Base-by-base conservation (phyloP, 1,139 yeast genomes). In the Pneumocystis jirovecii region DNA sequence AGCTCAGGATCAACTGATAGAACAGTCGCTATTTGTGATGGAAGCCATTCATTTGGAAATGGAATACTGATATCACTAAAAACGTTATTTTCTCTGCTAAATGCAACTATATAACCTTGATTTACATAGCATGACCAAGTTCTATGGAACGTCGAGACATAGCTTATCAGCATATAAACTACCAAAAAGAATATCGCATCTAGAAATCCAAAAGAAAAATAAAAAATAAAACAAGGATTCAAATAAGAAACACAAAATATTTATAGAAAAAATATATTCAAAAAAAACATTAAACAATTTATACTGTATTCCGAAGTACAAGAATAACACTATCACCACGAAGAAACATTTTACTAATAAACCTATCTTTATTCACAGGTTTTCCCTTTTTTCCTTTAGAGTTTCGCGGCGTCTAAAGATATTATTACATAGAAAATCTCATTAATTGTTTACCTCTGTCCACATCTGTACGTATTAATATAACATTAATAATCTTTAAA, bases 261-360 rank as follows among this genome's bases (percentile, higher is more conserved):
- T 25, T 50, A 25, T 25, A 50, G 6, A 25, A 10, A 50, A 25
- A 50, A 50, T 21, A 50, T 15, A 45, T 50, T n/a, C n/a, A 50
- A 10, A 50, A 50, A 31, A 25, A 25, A 12, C n/a, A 44, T 44
- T 7, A 19, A 50, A 50, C 12, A 50, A 17, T 25, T 19, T n/a
- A 50, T 31, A 50, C 57, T 12, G 71, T 75, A 72, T 73, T 70
- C 66, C 85, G 86, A 70, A 91, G 79, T 1, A 93, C 85, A 57
- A 93, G 85, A 67, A 93, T 88, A 40, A 93, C 96, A 0, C 96
- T 87, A 76, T 93, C 99, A 0, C 99, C 99, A 75, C 99, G 82
- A 65, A 93, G 79, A 73, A 93, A 95, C 83, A 93, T 80, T 76
- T 93, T 93, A 68, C 91, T 83, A 17, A 93, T 85, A 73, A 89